Conservation (phyloP, 148 eudicot species). For the Vaccinium macrocarpon region DNA sequence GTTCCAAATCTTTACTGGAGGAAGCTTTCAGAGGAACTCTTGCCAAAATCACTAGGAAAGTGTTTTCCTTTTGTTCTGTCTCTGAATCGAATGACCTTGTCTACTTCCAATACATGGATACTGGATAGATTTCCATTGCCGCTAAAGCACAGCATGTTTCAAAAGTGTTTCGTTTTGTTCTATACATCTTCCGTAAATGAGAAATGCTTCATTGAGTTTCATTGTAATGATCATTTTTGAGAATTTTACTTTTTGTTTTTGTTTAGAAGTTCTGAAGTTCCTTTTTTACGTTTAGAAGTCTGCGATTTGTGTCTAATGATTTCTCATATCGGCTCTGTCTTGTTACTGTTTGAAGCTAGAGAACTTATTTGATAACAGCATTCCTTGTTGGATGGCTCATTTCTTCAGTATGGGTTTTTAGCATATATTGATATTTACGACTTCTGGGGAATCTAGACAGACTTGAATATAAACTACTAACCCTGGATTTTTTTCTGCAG, state of each 20-base stretch:
- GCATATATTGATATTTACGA: not conserved
- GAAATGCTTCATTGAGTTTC: not conserved
- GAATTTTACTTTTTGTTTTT: not conserved
- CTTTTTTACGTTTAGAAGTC: not conserved
- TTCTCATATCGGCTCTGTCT: not conserved
- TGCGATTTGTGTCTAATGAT: not conserved
- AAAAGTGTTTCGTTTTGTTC: not conserved
- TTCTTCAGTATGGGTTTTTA: not conserved
- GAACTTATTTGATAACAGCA: not conserved
- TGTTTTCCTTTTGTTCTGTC: not conserved
- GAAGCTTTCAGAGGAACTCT: not conserved
- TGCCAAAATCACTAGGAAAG: not conserved
- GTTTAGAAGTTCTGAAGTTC: not conserved
- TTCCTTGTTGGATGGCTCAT: not conserved
- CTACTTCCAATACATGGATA: not conserved
- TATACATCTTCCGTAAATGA: not conserved
- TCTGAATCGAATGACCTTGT: not conserved
- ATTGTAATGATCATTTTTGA: not conserved
- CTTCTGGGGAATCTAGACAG: not conserved
- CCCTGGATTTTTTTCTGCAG: constrained; percentile 39
- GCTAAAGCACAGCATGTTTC: not conserved
- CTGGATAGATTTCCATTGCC: not conserved
- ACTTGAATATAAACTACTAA: not conserved
- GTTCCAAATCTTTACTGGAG: not conserved
- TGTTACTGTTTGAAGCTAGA: not conserved